Percentiles rank a stretch among this genome's conserved stretches.
Evolutionary conservation across 176 grass and related monocot species (phyloP).

Genomic region (Microstegium vimineum): DNA sequence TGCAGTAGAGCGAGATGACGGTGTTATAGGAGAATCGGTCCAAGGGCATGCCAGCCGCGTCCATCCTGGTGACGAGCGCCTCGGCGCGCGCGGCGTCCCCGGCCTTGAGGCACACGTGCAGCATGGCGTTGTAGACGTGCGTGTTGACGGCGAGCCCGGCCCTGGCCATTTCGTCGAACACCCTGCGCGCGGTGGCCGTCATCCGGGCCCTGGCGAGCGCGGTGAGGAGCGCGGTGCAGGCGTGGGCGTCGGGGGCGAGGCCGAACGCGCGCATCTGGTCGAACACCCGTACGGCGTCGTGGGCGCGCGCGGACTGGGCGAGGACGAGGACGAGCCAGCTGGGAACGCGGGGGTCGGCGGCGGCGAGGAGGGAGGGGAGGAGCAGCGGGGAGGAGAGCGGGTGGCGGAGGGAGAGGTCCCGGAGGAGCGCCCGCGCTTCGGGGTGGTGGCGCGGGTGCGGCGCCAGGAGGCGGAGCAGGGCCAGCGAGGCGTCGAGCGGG

Average conservation of each 20-base stretch:
- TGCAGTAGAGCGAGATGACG: constrained; percentile 67
- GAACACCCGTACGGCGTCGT: constrained; percentile 39
- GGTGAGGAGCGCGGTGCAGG: constrained; percentile 57
- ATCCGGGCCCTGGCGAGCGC: constrained; percentile 57
- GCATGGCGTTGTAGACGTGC: constrained; percentile 82
- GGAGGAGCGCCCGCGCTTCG: constrained; percentile 10
- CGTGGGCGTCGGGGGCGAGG: constrained; percentile 48
- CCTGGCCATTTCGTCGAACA: constrained; percentile 52
- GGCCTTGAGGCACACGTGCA: constrained; percentile 78
- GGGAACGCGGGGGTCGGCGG: constrained; percentile 2
- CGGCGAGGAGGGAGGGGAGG: constrained; percentile 35
- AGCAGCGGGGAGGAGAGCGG: constrained; percentile 36
- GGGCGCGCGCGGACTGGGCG: constrained; percentile 6
- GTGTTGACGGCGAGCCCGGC: constrained; percentile 46
- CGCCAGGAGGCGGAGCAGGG: constrained; percentile 33
- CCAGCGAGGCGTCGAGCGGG: constrained; percentile 31
- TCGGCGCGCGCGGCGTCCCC: constrained; percentile 45
- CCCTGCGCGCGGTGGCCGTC: constrained; percentile 61
- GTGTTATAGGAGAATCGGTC: constrained; percentile 80
- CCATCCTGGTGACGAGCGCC: constrained; percentile 56
- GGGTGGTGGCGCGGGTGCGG: constrained; percentile 35
- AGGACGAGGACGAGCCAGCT: constrained; percentile 38
- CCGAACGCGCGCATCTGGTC: constrained; percentile 32
- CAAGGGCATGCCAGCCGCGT: constrained; percentile 34
- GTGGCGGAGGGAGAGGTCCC: constrained; percentile 23